Conservation (phyloP, 768 basidiomycete genomes). For the Filobasidium floriforme region DNA sequence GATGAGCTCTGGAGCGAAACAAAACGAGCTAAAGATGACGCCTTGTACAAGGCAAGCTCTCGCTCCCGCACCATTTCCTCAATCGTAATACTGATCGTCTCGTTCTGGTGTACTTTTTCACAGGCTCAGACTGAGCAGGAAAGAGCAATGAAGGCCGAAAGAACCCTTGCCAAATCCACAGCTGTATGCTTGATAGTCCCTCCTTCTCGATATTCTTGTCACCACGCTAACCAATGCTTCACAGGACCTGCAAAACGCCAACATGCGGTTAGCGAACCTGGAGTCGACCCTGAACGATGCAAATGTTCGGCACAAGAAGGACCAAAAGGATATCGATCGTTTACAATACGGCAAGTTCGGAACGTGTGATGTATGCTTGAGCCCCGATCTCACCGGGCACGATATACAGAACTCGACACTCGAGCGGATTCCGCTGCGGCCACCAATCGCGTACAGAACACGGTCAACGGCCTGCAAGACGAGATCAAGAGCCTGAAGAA, state of each 20-base stretch:
- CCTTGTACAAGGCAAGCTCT: slow-evolving; percentile 32
- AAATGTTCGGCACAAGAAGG: slow-evolving; percentile 29
- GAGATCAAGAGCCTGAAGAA: slow-evolving; percentile 29
- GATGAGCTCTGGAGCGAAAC: slow-evolving; percentile 30
- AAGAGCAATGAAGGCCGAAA: slow-evolving; percentile 29
- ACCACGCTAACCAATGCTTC: background rate
- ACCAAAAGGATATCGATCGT: slow-evolving; percentile 36
- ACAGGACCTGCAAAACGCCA: slow-evolving; percentile 36
- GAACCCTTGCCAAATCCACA: slow-evolving; percentile 20
- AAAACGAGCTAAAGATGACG: slow-evolving; percentile 29
- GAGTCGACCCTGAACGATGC: slow-evolving; percentile 33
- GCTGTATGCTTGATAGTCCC: slow-evolving; percentile 26
- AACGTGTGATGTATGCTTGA: background rate
- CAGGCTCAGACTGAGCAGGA: slow-evolving; percentile 36
- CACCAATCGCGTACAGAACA: slow-evolving; percentile 21
- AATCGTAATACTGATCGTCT: no score
- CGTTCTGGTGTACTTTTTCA: background rate
- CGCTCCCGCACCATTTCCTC: background rate
- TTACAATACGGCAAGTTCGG: slow-evolving; percentile 34
- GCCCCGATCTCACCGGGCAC: background rate
- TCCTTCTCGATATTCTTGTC: background rate
- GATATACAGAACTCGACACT: slow-evolving; percentile 25
- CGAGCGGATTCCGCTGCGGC: slow-evolving; percentile 11
- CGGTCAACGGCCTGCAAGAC: slow-evolving; percentile 20
- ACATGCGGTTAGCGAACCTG: slow-evolving; percentile 36